These are phyloP conservation scores for Alternaria sp. DNA, from an alignment of 2,329 filamentous ascomycete species.

Conservation along the genomic window DNA sequence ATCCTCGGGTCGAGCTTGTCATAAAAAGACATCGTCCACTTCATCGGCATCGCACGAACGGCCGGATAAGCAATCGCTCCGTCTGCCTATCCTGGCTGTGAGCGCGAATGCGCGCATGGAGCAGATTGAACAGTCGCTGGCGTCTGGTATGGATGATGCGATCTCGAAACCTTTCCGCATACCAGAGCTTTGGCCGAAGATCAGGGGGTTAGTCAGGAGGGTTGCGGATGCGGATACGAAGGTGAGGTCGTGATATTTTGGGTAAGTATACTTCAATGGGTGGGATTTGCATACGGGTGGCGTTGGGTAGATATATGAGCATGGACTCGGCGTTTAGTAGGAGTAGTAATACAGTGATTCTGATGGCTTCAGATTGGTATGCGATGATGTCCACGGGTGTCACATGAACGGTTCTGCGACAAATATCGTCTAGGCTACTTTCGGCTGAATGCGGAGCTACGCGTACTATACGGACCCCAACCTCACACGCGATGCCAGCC, in stretches of 20 bases:
- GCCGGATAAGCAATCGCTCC: background rate
- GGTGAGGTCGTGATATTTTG: background rate
- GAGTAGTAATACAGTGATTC: background rate
- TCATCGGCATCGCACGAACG: background rate
- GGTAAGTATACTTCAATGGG: background rate
- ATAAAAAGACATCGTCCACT: background rate
- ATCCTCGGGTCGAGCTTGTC: background rate
- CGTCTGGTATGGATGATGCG: slow-evolving; percentile 41
- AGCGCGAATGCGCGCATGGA: slow-evolving; percentile 46
- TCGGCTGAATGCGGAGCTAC: too few relatives aligned
- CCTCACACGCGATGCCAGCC: background rate
- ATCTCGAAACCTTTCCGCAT: slow-evolving; percentile 36
- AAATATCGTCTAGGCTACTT: too few relatives aligned
- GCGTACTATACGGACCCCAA: background rate
- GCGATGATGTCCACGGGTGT: too few relatives aligned
- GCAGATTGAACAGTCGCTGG: slow-evolving; percentile 37
- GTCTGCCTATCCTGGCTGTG: slow-evolving; percentile 41
- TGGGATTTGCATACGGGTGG: background rate
- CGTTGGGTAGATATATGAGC: background rate
- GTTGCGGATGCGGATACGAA: background rate
- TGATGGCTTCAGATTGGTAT: too few relatives aligned
- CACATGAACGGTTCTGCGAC: too few relatives aligned
- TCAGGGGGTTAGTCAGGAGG: slow-evolving; percentile 13
- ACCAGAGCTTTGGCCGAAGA: slow-evolving; percentile 31
- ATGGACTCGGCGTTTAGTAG: background rate